Conservation (phyloP, 345 rosid genomes). For the Sisymbrium irio region DNA sequence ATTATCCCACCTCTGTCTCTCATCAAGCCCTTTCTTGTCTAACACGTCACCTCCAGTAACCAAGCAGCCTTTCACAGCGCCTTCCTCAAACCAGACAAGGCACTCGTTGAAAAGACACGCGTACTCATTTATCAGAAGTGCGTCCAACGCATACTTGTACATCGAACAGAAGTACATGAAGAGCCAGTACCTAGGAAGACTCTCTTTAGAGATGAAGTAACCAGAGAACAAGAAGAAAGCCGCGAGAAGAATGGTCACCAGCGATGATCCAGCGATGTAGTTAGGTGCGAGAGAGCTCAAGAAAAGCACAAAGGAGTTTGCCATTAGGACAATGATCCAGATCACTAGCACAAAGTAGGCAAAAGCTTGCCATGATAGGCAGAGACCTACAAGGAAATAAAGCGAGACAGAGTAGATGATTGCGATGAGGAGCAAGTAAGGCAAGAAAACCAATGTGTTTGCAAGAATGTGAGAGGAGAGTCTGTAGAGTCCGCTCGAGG, state of each 20-base stretch:
- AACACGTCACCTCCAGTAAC: slow-evolving; percentile 67
- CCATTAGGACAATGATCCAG: slow-evolving; percentile 79
- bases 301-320: slow-evolving; percentile 84
- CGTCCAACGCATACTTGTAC: slow-evolving; percentile 91
- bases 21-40: slow-evolving; percentile 63
- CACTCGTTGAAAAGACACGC: slow-evolving; percentile 68
- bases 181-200: slow-evolving; percentile 87
- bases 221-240: slow-evolving; percentile 95
- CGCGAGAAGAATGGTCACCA: slow-evolving; percentile 66
- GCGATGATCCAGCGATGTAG: slow-evolving; percentile 86
- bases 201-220: slow-evolving; percentile 74
- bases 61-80: slow-evolving; percentile 54
- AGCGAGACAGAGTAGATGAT: slow-evolving; percentile 66
- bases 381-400: slow-evolving; percentile 88
- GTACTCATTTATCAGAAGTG: slow-evolving; percentile 84
- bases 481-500: slow-evolving; percentile 81
- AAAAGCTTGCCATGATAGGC: slow-evolving; percentile 73
- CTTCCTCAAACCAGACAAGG: slow-evolving; percentile 66
- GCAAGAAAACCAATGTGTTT: slow-evolving; percentile 82
- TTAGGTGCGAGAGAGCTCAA: slow-evolving; percentile 88
- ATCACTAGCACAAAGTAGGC: slow-evolving; percentile 69
- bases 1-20: slow-evolving; percentile 67
- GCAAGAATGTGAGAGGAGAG: slow-evolving; percentile 82
- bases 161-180: slow-evolving; percentile 93
- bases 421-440: slow-evolving; percentile 66